Evolutionary conservation across 352 stramenopile species (phyloP), one percentile per base, ranked within the genome.

Genomic region (Phytopythium boreale): DNA sequence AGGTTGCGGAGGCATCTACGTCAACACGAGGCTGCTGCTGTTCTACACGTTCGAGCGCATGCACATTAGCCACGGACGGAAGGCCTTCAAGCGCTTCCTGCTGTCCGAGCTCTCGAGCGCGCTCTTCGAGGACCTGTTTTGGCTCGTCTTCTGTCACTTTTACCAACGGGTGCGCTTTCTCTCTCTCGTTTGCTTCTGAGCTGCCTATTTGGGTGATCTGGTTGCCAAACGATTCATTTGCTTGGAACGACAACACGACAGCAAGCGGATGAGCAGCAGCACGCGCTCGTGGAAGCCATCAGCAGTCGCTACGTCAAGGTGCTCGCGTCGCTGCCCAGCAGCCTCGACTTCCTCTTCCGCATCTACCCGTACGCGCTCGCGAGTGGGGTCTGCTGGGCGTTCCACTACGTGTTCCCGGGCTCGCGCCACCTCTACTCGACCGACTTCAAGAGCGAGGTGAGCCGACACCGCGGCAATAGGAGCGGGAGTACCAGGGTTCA

Each of bases 81-180:
- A 86, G 52, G 87, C 81, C 51, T 94, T 97, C 70, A 95, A 95
- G 65, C 77, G 79, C 27, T 96, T 97, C 46, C 64, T 89, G 56
- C 70, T 93, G 27, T 91, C 79, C 10, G 79, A 94, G 20, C 58
- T 93, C 39, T 93, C 82, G 34, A 84, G 86, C 51, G 64, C 79
- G 39, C 76, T 96, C 36, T 97, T 94, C 61, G 89, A 96, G 41
- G 88, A 96, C 52, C 63, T 97, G 11, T 96, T 95, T 50, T 97
- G 89, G 89, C 83, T 95, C 36, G 77, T 82, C 2, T 94, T 96
- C 69, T 95, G 84, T 64, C 85, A 92, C 34, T 96, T 96, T 60
- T 96, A 93, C 74, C 89, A 96, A 61, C 87, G 71, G 56, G 79
- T 85, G 62, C n/a, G 58, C n/a, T n/a, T 59, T 34, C 52, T 24